Percentiles rank a stretch among this genome's conserved stretches.
phyloP scores from a whole-genome alignment of 768 basidiomycete genomes.

The Serendipita vermifera region DNA sequence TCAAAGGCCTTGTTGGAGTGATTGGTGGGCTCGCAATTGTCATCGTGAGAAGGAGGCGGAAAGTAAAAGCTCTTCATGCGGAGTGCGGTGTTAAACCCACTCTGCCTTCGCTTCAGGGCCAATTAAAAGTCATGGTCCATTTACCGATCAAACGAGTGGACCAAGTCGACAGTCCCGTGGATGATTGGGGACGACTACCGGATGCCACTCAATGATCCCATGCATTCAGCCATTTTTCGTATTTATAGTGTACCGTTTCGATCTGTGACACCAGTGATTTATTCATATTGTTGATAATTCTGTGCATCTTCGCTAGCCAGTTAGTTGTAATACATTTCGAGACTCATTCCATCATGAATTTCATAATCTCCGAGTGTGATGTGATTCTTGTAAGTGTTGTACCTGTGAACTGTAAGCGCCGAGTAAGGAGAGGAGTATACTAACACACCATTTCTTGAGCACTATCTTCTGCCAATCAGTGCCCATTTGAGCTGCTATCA shows the following conservation, averaged over 20 bases:
- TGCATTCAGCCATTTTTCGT: too few relatives aligned
- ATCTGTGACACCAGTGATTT: too few relatives aligned
- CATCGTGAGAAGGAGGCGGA: not conserved
- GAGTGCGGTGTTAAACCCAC: not conserved
- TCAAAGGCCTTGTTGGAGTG: not conserved
- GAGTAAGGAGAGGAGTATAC: constrained; percentile 11
- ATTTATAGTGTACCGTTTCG: too few relatives aligned
- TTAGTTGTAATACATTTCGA: constrained; percentile 67
- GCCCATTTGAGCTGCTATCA: constrained; percentile 93
- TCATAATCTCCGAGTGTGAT: constrained; percentile 87
- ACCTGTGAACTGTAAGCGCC: constrained; percentile 47
- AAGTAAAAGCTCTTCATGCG: not conserved
- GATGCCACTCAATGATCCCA: not conserved
- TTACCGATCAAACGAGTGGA: not conserved
- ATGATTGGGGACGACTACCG: too few relatives aligned
- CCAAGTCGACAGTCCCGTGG: not conserved
- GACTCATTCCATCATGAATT: constrained; percentile 84
- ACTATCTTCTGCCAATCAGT: constrained; percentile 76
- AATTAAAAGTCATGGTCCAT: not conserved
- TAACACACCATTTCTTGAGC: constrained; percentile 95
- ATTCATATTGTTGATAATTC: too few relatives aligned
- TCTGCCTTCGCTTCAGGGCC: not conserved
- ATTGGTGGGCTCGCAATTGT: not conserved
- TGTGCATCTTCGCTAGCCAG: too few relatives aligned
- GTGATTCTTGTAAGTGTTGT: constrained; percentile 92